Evolutionary conservation across 345 rosid species (phyloP), one percentile per base, ranked within the genome.

Genomic region (Mercurialis annua): DNA sequence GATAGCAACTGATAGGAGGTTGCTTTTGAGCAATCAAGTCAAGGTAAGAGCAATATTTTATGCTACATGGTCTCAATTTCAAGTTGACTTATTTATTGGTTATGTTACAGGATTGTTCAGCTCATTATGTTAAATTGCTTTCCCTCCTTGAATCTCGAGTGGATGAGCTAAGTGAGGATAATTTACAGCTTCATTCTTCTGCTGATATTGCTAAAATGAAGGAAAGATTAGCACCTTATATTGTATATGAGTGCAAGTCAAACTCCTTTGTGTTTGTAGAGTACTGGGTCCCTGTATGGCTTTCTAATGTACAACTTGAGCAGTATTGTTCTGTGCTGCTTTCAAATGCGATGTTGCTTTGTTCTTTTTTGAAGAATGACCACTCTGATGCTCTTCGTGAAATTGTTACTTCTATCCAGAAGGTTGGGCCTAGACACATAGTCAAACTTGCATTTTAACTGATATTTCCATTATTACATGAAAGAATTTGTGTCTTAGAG

Each of bases 201-300:
- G 14, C 51, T 24, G 12, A 44, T 1, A 26, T 62, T 5, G 6
- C 17, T 31, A 26, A 62, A 62, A 23, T 44, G 14, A 62, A 62
- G 31, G 65, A 62, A 43, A 64, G 56, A 30, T 33, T 64, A 42
- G 56, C 57, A 30, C 24, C 67, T 10, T 48, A 47, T 31, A 64
- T 5, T 20, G 67, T 29, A 11, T 64, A 64, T 64, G 57, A 64
- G 12, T 48, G 67, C 56, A 64, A n/a, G 17, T 48, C 67, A 64
- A 6, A 1, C 5, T 15, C 27, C 27, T 17, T 29, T 34, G 18
- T 17, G 7, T 64, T 48, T 33, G 56, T 5, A 17, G 66, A 63
- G 26, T 63, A 63, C 47, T 63, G 66, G 66, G 66, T 63, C 3
- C 66, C 54, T 47, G 66, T 63, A 4, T 15, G 38, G 54, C 66